Evolutionary conservation across 2,329 filamentous ascomycete genomes (phyloP), one percentile per base, ranked within the genome.

Genomic region (Botrytis cinerea): DNA sequence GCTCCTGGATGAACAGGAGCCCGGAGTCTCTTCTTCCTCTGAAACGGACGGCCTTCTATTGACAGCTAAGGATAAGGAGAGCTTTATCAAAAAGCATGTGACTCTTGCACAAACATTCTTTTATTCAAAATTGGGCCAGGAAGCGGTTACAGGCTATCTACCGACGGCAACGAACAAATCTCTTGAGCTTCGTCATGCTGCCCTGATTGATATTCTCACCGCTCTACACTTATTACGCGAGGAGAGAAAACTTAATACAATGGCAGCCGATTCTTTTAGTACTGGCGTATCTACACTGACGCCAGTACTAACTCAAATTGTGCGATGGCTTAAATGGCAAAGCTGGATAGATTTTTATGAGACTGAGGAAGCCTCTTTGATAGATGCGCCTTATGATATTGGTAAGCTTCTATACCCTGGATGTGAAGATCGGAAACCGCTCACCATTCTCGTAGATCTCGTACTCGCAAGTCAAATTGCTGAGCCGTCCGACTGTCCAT

Each of bases 141-240:
- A 71, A 35, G 68, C 60, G 32, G 40, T 88, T 2, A 81, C 83
- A 16, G 91, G 91, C 1, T 92, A 90, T 78, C 84, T 95, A 72
- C 91, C 92, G 43, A 92, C 90, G 0, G 88, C 82, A 82, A 46
- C 81, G 79, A 75, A 83, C 67, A 83, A 86, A 70, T 87, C 85
- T 72, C 84, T 87, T 54, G 88, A 89, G 73, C 85, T 86, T 68
- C 87, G 90, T 61, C 86, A 87, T 73, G 90, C 86, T 79, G 83
- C 90, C 72, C 86, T 92, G 48, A 84, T 91, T 80, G 88, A 93
- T 79, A 86, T 92, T 70, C 87, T 95, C 54, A 85, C 97, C 76
- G 92, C 89, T 0, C 85, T 99, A 20, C 96, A 99, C 83, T 85
- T 98, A 4, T 84, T 97, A n/a, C 87, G 92, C 0, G 95, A 99